phyloP scores from a whole-genome alignment of 495 filamentous ascomycete species.

The Evernia prunastri region DNA sequence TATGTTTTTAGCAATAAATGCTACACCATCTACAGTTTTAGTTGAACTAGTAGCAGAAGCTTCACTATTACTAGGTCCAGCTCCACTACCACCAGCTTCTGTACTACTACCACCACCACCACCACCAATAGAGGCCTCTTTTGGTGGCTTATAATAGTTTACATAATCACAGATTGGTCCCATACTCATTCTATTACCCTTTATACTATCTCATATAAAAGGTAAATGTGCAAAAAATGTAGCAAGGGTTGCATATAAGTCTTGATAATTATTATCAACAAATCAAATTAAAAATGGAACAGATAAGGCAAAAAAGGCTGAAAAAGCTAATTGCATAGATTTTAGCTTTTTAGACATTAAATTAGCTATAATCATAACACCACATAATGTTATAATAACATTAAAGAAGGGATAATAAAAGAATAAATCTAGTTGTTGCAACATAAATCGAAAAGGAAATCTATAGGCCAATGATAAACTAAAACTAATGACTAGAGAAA shows the following conservation, averaged over 20 bases:
- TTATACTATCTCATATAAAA: neutral
- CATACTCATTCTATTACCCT: neutral
- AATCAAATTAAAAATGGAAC: neutral
- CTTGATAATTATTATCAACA: neutral
- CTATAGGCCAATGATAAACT: neutral
- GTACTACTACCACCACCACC: neutral
- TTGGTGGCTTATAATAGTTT: neutral
- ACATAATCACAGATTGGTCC: neutral
- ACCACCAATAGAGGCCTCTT: neutral
- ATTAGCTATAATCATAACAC: neutral
- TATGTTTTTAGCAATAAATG: no score
- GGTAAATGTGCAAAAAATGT: neutral
- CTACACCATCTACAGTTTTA: no score
- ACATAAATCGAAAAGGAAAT: neutral
- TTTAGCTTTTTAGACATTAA: neutral
- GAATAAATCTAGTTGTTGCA: neutral
- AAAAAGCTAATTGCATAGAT: neutral
- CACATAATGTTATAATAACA: neutral
- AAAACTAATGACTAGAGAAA: neutral
- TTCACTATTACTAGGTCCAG: no score
- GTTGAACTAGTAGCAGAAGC: no score
- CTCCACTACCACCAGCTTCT: no score
- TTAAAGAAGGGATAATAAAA: neutral
- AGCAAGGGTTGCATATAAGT: neutral
- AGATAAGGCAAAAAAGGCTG: neutral